These are phyloP conservation scores for Leccinum imitatum DNA, from an alignment of 768 basidiomycete species.

Conservation along the genomic window DNA sequence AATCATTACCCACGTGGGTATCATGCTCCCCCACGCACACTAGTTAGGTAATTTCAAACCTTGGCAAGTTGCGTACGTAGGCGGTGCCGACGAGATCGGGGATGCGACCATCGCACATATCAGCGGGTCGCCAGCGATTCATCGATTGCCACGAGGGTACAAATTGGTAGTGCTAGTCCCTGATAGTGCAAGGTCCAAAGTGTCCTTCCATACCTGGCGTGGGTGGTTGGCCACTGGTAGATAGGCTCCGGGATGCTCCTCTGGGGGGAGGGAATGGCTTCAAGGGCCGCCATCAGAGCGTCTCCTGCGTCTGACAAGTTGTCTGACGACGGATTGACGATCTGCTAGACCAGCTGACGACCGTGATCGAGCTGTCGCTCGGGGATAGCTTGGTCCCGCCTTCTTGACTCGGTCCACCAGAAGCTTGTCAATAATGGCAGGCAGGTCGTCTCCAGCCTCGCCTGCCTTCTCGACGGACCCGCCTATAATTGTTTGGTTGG, in stretches of 20 bases:
- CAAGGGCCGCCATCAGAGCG: neutral
- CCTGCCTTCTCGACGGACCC: neutral
- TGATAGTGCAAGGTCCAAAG: slow-evolving; percentile 10
- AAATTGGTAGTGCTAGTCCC: slow-evolving; percentile 9
- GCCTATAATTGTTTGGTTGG: neutral
- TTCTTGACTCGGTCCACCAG: slow-evolving; percentile 1
- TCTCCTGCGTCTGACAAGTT: neutral
- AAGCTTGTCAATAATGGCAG: slow-evolving; percentile 1
- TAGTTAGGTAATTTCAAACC: slow-evolving; percentile 4
- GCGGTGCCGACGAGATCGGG: slow-evolving; percentile 17
- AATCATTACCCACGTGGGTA: slow-evolving; percentile 9
- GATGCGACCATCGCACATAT: slow-evolving; percentile 21
- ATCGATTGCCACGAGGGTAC: slow-evolving; percentile 25
- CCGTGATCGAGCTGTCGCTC: slow-evolving; percentile 10
- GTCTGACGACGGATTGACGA: slow-evolving; percentile 8
- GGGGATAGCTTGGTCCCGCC: slow-evolving; percentile 4
- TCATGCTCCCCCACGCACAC: neutral
- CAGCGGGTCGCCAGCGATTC: slow-evolving; percentile 13
- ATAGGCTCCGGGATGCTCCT: neutral
- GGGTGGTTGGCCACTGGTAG: slow-evolving; percentile 8
- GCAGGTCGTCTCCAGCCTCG: neutral
- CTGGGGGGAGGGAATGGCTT: neutral
- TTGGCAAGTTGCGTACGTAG: neutral
- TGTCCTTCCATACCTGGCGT: slow-evolving; percentile 7
- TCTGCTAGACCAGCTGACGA: neutral